Base-by-base conservation (phyloP, 768 basidiomycete species). In the Lactarius quietus region DNA sequence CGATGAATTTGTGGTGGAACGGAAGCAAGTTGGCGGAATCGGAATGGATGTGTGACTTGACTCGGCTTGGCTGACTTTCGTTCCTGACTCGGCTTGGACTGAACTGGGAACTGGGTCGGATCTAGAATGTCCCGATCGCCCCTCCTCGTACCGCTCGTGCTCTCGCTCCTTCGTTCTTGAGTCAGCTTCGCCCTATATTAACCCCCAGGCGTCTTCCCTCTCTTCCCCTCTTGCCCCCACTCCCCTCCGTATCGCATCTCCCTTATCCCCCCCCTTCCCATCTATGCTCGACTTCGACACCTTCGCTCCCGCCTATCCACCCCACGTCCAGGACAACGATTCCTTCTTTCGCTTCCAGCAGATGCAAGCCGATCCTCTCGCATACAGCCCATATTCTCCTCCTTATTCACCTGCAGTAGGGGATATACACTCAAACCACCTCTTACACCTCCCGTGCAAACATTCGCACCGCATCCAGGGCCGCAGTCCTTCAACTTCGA, bases 401-500 rank as follows among this genome's bases (percentile, higher is more conserved):
- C 41, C 48, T 35, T 38, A 62, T 12, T 26, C 51, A 26, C 35
- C 61, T 20, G 26, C 61, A 0, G 18, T 45, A 56, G 38, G 14
- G 61, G 56, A 18, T 36, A 38, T 26, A 26, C 61, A 7, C 26
- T 58, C 65, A 62, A 62, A 8, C 35, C 56, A 2, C 61, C 51
- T 7, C 31, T 41, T 17, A 43, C 65, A 0, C 57, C 61, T 4
- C 39, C 61, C 31, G 29, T 58, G 0, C 41, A 56, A 1, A 18
- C 65, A 23, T 62, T 43, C 45, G 56, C 61, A 29, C 18, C 57
- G 8, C 45, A 31, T 38, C 59, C 62, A 26, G 53, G 28, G 36
- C 59, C 31, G 6, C 67, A 59, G 20, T 43, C 69, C 10, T 69
- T 70, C 57, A 64, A 53, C 39, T 70, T 70, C 26, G 69, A 70